A percentile compares a stretch with the other conserved stretches of the same genome.
These are phyloP conservation scores for Chimonanthus salicifolius DNA, from an alignment of 164 flowering plant species.

Conservation along the genomic window DNA sequence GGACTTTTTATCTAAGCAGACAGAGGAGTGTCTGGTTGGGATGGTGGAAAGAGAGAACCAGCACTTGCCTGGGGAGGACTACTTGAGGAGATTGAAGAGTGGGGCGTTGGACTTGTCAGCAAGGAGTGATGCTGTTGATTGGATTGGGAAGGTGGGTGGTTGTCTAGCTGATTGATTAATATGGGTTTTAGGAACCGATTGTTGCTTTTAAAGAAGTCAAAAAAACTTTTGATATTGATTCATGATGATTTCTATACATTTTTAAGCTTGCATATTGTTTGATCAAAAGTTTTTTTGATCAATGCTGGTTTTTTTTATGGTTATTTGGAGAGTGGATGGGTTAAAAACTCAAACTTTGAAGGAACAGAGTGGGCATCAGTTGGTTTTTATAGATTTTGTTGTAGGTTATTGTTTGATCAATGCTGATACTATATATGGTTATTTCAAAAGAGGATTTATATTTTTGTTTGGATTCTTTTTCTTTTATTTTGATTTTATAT, in stretches of 20 bases:
- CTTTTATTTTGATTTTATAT: too few relatives aligned
- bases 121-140: conserved; percentile 62
- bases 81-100: conserved; percentile 44
- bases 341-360: too few relatives aligned
- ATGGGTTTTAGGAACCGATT: not conserved
- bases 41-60: conserved; percentile 60
- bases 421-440: not conserved
- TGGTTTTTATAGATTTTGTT: not conserved
- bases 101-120: conserved; percentile 59
- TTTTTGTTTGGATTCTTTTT: not conserved
- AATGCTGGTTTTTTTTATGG: too few relatives aligned
- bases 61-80: conserved; percentile 49
- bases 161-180: not conserved
- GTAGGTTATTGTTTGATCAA: not conserved
- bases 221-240: too few relatives aligned
- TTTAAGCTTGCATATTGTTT: too few relatives aligned
- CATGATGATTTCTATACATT: not conserved
- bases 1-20: conserved; percentile 34
- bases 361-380: too few relatives aligned
- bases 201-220: too few relatives aligned
- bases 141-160: conserved; percentile 81
- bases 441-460: not conserved
- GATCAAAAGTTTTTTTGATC: too few relatives aligned
- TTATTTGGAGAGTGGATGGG: too few relatives aligned
- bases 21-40: conserved; percentile 55